Conservation (phyloP, 148 eudicot genomes). For the Vaccinium myrtillus region DNA sequence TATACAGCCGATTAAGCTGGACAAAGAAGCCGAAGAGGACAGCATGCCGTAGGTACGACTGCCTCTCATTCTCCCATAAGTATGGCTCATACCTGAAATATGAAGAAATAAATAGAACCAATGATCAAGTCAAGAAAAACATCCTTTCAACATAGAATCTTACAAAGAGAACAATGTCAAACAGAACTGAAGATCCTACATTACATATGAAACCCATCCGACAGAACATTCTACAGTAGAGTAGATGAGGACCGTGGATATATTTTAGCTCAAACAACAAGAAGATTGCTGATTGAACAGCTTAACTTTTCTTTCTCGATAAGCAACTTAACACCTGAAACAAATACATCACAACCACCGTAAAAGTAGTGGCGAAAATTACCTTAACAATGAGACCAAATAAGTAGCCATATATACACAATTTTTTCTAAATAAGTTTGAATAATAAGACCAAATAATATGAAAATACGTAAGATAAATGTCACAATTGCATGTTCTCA, state of each 20-base stretch:
- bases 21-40: constrained; percentile 96
- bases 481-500: too few relatives aligned
- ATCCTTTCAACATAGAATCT: neutral
- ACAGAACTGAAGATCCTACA: neutral
- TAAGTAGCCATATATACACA: too few relatives aligned
- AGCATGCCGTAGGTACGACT: constrained; percentile 89
- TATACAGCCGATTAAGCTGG: constrained; percentile 84
- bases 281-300: neutral
- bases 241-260: neutral
- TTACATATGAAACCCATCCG: neutral
- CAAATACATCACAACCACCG: neutral
- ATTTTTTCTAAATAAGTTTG: too few relatives aligned
- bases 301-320: neutral
- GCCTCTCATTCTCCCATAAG: constrained; percentile 96
- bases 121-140: neutral
- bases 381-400: too few relatives aligned
- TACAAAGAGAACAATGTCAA: neutral
- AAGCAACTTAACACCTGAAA: neutral
- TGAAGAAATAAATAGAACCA: constrained; percentile 4
- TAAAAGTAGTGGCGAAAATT: too few relatives aligned
- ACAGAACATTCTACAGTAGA: neutral
- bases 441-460: too few relatives aligned
- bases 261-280: constrained; percentile 9
- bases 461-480: too few relatives aligned
- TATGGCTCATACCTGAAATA: constrained; percentile 83